Base-by-base conservation (phyloP, 1,284 basidiomycete species). In the Cutaneotrichosporon sp. region DNA sequence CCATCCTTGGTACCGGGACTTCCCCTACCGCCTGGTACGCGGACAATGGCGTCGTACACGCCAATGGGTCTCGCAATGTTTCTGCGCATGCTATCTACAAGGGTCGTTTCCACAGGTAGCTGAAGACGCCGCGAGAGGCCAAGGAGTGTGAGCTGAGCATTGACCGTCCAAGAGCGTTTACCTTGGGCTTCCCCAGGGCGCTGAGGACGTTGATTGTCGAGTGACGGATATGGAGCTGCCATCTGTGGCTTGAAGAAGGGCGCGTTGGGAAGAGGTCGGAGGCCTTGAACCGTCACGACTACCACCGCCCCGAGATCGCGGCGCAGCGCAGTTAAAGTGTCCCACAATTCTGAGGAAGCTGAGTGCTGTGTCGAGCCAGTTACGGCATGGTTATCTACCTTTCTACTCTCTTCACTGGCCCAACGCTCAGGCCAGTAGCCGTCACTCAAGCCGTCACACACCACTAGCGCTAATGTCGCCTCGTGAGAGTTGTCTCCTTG, bases 401-500 rank as follows among this genome's bases (percentile, higher is more conserved):
- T 39, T 8, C 49, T 37, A 20, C 65, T 57, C 54, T 74, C 72
- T 4, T 66, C 64, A 30, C 26, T 30, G 0, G 56, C 52, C 66
- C 67, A 70, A 36, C 69, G 46, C 18, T 70, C 59, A 0, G 67
- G 64, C 64, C 70, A 75, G 53, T 63, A 72, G 1, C 62, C 62
- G 47, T 73, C 69, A 4, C 55, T 62, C 30, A 76, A 63, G 3
- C 73, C 74, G 48, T 76, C 74, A 21, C 67, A 59, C 7, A 69
- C 55, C 1, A 75, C 55, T 21, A 73, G 35, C 41, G 62, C 63
- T 9, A 40, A 46, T 0, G 35, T 18, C 1, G 14, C 40, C 17
- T 17, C 40, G 12, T 1, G 18, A 53, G 22, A 22, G 26, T 10
- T 30, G 26, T 30, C 26, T 30, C 26, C 26, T 7, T 30, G 10